Base-by-base conservation (phyloP, 108 stramenopile species). In the Discostella stelligeroides region DNA sequence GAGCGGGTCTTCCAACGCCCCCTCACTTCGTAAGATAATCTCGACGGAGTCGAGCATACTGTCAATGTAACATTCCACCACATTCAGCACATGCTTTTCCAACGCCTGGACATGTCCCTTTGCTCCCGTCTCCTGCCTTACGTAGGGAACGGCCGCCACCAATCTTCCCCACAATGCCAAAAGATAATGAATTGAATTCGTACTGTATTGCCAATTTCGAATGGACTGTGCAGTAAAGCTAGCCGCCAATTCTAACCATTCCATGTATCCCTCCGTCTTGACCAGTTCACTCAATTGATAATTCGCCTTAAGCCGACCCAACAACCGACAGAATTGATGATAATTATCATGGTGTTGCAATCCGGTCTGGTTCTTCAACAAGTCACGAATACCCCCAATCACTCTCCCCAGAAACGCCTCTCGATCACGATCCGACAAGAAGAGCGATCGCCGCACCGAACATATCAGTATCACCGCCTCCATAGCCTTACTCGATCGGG, bases 121-220 rank as follows among this genome's bases (percentile, higher is more conserved):
- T 7, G 86, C 89, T 20, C 92, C 96, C 11, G 92, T 82, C 45
- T 96, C 96, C 18, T 93, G 86, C 51, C 96, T 83, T 30, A 99
- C 95, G 75, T 99, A 98, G 0, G 98, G 98, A 24, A 99, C 92
- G n/a, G 98, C 98, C 7, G 97, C 95, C 25, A 98, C 97, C 45
- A 99, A 80, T 24, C 97, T 74, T 8, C 92, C 96, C 97, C 97
- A 99, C 50, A 99, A 84, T 17, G 95, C 95, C 43, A 99, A 76
- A 41, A 99, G 81, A 72, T 99, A 99, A 76, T 98, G 97, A 63
- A 99, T 96, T 25, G 92, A 92, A 73, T 97, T 98, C 50, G 92
- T 95, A 64, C 81, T 83, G 75, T 95, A 97, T 70, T 98, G 97
- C 97, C 97, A 97, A 77, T 98, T 96, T 68, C 88, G 80, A 43